Conservation (phyloP, 306 rosid genomes). For the Cucumis cinereus region DNA sequence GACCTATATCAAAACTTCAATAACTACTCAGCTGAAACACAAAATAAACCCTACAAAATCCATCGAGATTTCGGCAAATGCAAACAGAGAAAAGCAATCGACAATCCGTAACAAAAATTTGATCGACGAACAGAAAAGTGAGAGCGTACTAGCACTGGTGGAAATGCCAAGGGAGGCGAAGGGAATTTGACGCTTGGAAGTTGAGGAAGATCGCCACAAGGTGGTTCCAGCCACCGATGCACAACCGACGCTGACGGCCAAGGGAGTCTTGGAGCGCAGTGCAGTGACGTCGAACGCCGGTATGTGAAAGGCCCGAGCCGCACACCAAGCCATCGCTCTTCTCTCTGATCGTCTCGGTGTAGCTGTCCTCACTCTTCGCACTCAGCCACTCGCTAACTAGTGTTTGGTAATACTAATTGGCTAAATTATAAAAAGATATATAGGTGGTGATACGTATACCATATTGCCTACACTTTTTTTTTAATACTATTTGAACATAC, state of each 20-base stretch:
- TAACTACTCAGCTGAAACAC: not conserved
- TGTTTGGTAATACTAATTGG: not conserved
- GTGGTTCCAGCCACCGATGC: slow-evolving; percentile 41
- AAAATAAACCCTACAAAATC: not conserved
- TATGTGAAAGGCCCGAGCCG: slow-evolving; percentile 36
- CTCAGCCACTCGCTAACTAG: not conserved
- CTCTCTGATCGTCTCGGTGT: not conserved
- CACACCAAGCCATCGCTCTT: slow-evolving; percentile 60
- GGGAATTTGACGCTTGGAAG: slow-evolving; percentile 37
- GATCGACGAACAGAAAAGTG: not conserved
- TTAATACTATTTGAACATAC: no score
- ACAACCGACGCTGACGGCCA: slow-evolving; percentile 46
- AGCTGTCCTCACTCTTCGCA: not conserved
- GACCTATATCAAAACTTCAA: not conserved
- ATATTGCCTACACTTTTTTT: no score
- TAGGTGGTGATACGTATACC: no score
- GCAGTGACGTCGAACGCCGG: slow-evolving; percentile 37
- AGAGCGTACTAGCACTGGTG: slow-evolving; percentile 32
- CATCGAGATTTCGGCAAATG: not conserved
- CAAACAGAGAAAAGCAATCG: not conserved
- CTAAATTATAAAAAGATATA: no score
- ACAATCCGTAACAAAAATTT: not conserved
- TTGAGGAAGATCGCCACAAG: slow-evolving; percentile 38
- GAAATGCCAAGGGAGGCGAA: slow-evolving; percentile 63
- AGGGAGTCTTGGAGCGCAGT: slow-evolving; percentile 25